phyloP scores from a whole-genome alignment of 2,329 filamentous ascomycete species.

The Alternaria triticimaculans region DNA sequence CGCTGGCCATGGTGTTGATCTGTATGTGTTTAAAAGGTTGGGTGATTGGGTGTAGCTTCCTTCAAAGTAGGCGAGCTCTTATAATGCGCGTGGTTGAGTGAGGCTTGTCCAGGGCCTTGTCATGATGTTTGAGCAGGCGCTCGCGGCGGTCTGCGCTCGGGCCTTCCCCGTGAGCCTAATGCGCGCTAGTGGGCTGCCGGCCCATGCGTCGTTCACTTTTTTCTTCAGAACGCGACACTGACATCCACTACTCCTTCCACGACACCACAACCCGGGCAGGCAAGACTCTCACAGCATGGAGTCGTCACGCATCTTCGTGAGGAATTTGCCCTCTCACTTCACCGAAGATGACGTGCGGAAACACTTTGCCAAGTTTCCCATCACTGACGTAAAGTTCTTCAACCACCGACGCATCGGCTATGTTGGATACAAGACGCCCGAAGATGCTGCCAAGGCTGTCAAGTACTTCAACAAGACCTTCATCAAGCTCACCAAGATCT shows the following conservation, averaged over 20 bases:
- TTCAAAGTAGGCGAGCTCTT: constrained; percentile 4
- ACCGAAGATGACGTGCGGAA: constrained; percentile 84
- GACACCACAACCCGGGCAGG: constrained; percentile 22
- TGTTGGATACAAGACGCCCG: constrained; percentile 85
- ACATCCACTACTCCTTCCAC: background rate
- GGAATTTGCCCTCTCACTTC: constrained; percentile 81
- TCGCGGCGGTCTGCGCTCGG: constrained; percentile 11
- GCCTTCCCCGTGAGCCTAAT: constrained; percentile 2
- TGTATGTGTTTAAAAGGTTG: background rate
- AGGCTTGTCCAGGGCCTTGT: constrained; percentile 20
- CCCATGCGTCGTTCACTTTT: constrained; percentile 13
- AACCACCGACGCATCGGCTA: constrained; percentile 91
- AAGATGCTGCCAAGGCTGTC: constrained; percentile 81
- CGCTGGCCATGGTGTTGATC: constrained; percentile 46
- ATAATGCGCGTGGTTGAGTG: constrained; percentile 8
- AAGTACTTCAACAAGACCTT: constrained; percentile 96
- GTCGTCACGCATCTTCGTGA: constrained; percentile 77
- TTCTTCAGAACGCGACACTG: constrained; percentile 16
- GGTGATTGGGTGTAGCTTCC: constrained; percentile 1
- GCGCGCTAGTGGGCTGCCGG: constrained; percentile 12
- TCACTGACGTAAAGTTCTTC: constrained; percentile 94
- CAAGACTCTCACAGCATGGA: constrained; percentile 57
- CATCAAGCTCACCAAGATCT: constrained; percentile 93
- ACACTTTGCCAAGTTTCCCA: constrained; percentile 81
- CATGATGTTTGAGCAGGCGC: constrained; percentile 23